These are phyloP conservation scores for Microascus cirrosus DNA, from an alignment of 2,329 filamentous ascomycete species.

Conservation along the genomic window DNA sequence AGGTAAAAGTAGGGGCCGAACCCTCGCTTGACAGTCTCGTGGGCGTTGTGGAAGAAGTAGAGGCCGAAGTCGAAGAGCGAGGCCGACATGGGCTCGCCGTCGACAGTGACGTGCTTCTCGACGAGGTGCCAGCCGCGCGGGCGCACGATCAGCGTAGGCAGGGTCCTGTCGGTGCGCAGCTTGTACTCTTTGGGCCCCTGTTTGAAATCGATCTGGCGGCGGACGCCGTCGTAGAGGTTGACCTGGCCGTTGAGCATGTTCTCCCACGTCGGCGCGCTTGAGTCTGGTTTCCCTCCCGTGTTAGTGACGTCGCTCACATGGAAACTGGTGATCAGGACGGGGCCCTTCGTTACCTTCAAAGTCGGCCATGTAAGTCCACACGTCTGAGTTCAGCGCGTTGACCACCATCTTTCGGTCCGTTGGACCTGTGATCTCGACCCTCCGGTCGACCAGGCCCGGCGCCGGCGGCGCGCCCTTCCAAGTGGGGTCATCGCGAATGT, in stretches of 20 bases:
- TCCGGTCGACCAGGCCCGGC: slow-evolving; percentile 82
- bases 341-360: slow-evolving; percentile 62
- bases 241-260: slow-evolving; percentile 99
- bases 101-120: slow-evolving; percentile 94
- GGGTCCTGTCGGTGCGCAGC: slow-evolving; percentile 76
- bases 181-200: slow-evolving; percentile 94
- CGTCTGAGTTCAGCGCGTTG: slow-evolving; percentile 89
- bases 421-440: slow-evolving; percentile 94
- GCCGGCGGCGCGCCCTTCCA: slow-evolving; percentile 91
- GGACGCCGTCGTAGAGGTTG: slow-evolving; percentile 93
- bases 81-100: slow-evolving; percentile 88
- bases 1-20: slow-evolving; percentile 95
- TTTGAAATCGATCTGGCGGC: slow-evolving; percentile 92
- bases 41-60: slow-evolving; percentile 98
- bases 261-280: slow-evolving; percentile 92
- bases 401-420: slow-evolving; percentile 99
- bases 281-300: slow-evolving; percentile 46
- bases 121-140: slow-evolving; percentile 96
- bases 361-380: slow-evolving; percentile 99
- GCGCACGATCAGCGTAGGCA: slow-evolving; percentile 85
- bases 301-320: not conserved
- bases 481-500: slow-evolving; percentile 85
- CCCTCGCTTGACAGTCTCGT: slow-evolving; percentile 74
- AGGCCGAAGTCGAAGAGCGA: slow-evolving; percentile 94
- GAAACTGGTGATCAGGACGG: not conserved